Evolutionary conservation across 768 basidiomycete genomes (phyloP), one percentile per base, ranked within the genome.

Genomic region (Strobilomyces confusus): DNA sequence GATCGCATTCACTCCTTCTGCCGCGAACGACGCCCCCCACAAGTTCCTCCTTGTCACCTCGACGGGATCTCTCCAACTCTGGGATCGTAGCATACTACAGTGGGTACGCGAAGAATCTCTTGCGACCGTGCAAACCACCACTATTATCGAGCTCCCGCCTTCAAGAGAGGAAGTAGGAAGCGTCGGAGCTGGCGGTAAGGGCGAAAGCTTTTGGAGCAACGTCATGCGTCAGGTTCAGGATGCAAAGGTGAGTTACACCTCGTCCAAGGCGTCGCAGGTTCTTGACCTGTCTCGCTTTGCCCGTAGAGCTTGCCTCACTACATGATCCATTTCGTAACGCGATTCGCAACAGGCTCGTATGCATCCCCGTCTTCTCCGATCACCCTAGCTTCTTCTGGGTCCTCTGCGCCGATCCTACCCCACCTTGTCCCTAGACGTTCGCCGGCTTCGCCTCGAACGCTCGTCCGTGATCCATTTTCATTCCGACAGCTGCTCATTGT

Each of bases 81-180:
- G 91, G 88, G 72, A 81, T 44, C 77, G 80, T 22, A 74, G 81
- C 26, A 63, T 74, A 33, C 71, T 82, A 26, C 74, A 78, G 26
- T 95, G 92, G 92, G 80, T 79, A 0, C 77, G 93, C 44, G 93
- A 95, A 63, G 94, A 98, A 64, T 78, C 81, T 2, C 75, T 95
- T 11, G 74, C 89, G 0, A 75, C 80, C 2, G 77, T 90, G 45
- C 70, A 76, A 22, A 77, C 79, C 0, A 83, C 85, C 1, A 80
- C 84, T 48, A 83, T 93, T 52, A 80, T 93, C 20, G 89, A 92
- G 58, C 77, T 95, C 15, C 90, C 90, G 0, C 88, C 90, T 66
- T 61, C 60, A 9, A 57, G 52, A 38, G 69, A 73, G 17, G 68
- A 56, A 17, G 56, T 65, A 26, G 19, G 29, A 20, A 49, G 59